Evolutionary conservation across 495 filamentous ascomycete species (phyloP).

Genomic region (Penicillium diatomitis): DNA sequence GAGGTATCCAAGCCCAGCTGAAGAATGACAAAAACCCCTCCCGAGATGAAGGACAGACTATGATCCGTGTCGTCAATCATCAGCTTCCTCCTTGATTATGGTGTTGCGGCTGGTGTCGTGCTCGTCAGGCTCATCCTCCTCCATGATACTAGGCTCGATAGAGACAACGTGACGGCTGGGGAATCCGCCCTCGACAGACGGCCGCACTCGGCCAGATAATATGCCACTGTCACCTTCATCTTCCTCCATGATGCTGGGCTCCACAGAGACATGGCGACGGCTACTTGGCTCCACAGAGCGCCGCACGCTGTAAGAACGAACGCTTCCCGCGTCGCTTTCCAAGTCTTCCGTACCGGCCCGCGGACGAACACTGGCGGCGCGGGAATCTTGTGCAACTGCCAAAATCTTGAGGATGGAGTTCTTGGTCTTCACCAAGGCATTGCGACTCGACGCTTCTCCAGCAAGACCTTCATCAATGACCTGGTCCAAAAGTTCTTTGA

Average conservation of each 20-base stretch:
- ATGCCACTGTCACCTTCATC: constrained; percentile 30
- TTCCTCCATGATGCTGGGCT: constrained; percentile 42
- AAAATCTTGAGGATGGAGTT: constrained; percentile 44
- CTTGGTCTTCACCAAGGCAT: constrained; percentile 72
- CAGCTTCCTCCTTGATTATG: constrained; percentile 42
- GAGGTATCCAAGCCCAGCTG: not conserved
- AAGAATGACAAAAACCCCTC: constrained; percentile 12
- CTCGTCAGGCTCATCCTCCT: constrained; percentile 46
- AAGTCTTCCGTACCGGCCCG: constrained; percentile 32
- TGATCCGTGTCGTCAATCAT: constrained; percentile 18
- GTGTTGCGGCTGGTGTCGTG: constrained; percentile 43
- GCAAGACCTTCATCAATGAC: constrained; percentile 65
- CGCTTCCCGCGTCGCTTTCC: constrained; percentile 26
- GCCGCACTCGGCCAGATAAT: constrained; percentile 12
- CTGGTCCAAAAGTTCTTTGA: constrained; percentile 46
- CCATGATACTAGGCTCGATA: constrained; percentile 28
- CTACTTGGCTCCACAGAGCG: constrained; percentile 31
- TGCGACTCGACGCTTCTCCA: constrained; percentile 60
- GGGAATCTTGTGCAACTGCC: constrained; percentile 28
- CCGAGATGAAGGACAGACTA: constrained; percentile 9
- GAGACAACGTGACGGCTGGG: constrained; percentile 10
- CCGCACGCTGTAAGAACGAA: constrained; percentile 31
- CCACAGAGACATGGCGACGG: constrained; percentile 29
- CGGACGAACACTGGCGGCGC: constrained; percentile 22
- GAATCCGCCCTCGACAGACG: constrained; percentile 12